Evolutionary conservation across 768 basidiomycete genomes (phyloP), one percentile per base, ranked within the genome.

Genomic region (Russula compacta): DNA sequence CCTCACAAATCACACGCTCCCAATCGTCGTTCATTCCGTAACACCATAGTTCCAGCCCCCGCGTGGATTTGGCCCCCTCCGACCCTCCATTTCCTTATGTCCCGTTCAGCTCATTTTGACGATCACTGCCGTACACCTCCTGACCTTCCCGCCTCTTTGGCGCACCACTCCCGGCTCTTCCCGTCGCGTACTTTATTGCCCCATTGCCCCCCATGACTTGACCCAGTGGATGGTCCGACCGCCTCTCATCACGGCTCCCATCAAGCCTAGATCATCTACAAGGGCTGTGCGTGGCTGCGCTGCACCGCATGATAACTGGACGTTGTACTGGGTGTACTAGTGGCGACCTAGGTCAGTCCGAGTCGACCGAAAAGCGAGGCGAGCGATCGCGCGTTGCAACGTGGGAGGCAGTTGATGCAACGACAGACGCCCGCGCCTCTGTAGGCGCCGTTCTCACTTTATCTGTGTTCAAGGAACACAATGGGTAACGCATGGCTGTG

Each of bases 21-120:
- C 29, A 12, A 48, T 17, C 9, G 24, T 29, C 24, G 2, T 29
- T 21, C 54, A 57, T 61, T 53, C 50, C 60, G 60, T 61, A 61
- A 61, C 29, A 4, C 24, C 38, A 44, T 24, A 19, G 56, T 46
- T 57, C 60, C 60, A 61, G 60, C 55, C 60, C 51, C 56, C 24
- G 35, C 56, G 42, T 61, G 44, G 56, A 52, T 56, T 56, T 52
- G 44, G 50, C 44, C 53, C 56, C 42, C 44, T 50, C 42, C 50
- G 50, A 39, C 19, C 44, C 59, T 35, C 50, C 35, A 61, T 47
- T 43, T 49, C 59, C 33, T 12, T 29, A 49, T 59, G 58, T 52
- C 58, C 35, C 42, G 7, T 43, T 59, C 58, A 19, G 40, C 33
- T 43, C 39, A n/a, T n/a, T n/a, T 56, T 51, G 60, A 57, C 49